Conservation (phyloP, 768 basidiomycete species). For the Naganishia antarctica region DNA sequence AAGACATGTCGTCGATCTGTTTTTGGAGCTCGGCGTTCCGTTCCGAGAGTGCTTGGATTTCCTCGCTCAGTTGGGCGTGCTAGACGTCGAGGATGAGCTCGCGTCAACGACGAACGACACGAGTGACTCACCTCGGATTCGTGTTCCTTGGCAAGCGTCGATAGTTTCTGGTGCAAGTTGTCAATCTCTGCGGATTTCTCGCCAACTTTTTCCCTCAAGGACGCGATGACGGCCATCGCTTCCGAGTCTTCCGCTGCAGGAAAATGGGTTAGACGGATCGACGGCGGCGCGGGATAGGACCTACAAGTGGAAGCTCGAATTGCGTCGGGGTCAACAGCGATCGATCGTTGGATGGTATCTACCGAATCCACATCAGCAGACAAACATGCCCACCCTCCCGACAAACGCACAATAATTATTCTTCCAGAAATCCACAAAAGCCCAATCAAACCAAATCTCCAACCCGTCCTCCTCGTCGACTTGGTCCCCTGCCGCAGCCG, state of each 20-base stretch:
- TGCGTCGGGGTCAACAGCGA: conserved; percentile 51
- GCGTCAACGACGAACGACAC: neutral
- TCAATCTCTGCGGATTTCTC: conserved; percentile 61
- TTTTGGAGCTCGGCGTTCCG: conserved; percentile 16
- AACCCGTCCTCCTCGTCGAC: conserved; percentile 59
- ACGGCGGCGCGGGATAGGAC: neutral
- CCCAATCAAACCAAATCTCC: conserved; percentile 97
- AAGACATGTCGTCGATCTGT: conserved; percentile 26
- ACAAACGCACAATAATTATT: conserved; percentile 78
- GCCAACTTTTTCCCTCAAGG: conserved; percentile 75
- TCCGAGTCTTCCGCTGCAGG: conserved; percentile 59
- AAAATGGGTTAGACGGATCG: neutral
- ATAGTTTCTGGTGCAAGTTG: conserved; percentile 47
- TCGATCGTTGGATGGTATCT: conserved; percentile 52
- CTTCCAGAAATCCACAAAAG: conserved; percentile 97
- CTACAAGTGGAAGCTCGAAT: conserved; percentile 42
- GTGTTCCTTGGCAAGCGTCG: conserved; percentile 42
- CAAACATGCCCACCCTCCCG: neutral
- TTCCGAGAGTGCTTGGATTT: conserved; percentile 42
- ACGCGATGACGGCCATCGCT: conserved; percentile 71
- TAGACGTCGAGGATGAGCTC: conserved; percentile 5
- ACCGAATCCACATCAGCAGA: neutral
- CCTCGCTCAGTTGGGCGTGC: conserved; percentile 39
- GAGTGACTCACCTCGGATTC: conserved; percentile 42
- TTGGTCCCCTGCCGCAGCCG: conserved; percentile 34